A percentile compares a stretch with the other conserved stretches of the same genome.
Evolutionary conservation across 2,329 filamentous ascomycete genomes (phyloP).

Genomic region (Amphichorda felina): DNA sequence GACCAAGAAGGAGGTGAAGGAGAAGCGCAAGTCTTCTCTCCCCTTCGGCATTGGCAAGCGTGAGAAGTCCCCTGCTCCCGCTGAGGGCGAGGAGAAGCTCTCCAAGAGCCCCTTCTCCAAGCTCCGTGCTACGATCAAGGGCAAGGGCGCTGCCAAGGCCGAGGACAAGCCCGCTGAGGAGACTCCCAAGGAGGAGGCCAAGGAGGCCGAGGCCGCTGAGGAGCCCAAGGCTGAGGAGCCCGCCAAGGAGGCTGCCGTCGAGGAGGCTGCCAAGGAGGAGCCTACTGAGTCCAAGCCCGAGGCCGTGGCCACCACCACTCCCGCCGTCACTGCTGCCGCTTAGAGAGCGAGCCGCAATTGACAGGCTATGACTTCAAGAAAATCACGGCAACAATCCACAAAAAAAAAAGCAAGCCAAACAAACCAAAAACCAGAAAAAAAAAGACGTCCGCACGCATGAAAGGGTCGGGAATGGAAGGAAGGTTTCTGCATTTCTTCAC

Average conservation of each 20-base stretch:
- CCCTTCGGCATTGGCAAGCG: constrained; percentile 69
- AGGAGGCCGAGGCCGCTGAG: constrained; percentile 30
- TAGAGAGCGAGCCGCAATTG: constrained; percentile 21
- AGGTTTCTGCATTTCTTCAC: constrained; percentile 40
- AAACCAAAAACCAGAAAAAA: constrained; percentile 10
- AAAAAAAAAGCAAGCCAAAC: neutral
- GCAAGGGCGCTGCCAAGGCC: constrained; percentile 28
- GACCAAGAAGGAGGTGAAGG: constrained; percentile 53
- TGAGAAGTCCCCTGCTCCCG: constrained; percentile 46
- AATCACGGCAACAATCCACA: constrained; percentile 10
- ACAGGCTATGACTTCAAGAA: constrained; percentile 11
- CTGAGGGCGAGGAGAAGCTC: constrained; percentile 49
- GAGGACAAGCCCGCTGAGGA: constrained; percentile 28
- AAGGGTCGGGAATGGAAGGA: constrained; percentile 33
- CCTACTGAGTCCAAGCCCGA: constrained; percentile 26
- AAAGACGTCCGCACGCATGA: constrained; percentile 17
- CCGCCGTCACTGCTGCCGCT: constrained; percentile 38
- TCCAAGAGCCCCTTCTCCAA: constrained; percentile 45
- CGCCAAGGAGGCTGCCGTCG: constrained; percentile 14
- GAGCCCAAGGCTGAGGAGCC: constrained; percentile 14
- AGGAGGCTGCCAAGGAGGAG: constrained; percentile 22
- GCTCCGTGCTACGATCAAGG: constrained; percentile 45
- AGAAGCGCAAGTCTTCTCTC: constrained; percentile 73
- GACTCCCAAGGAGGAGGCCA: constrained; percentile 17
- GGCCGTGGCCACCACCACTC: constrained; percentile 26